Percentiles rank a stretch among this genome's conserved stretches.
Conservation (phyloP, 768 basidiomycete species). For the Kwoniella sp. region DNA sequence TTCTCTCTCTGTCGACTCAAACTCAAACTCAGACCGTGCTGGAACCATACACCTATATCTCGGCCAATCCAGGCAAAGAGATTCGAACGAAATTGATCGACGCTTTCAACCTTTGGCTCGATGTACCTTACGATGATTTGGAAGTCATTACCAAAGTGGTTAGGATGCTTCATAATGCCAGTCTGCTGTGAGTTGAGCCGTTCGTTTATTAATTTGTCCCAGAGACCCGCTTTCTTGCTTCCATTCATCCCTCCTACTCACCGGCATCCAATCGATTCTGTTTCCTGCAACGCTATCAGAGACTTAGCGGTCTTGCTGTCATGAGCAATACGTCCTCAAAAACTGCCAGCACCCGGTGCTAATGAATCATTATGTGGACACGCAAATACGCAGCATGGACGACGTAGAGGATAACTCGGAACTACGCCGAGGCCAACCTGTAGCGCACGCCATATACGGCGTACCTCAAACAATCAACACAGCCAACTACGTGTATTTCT, state of each 20-base stretch:
- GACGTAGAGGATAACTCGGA: constrained; percentile 93
- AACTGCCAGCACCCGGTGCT: no score
- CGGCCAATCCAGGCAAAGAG: constrained; percentile 86
- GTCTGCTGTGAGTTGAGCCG: constrained; percentile 68
- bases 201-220: neutral
- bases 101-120: constrained; percentile 90
- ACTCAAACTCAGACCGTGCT: constrained; percentile 62
- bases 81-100: constrained; percentile 82
- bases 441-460: constrained; percentile 94
- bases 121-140: constrained; percentile 74
- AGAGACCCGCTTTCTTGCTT: neutral
- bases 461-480: constrained; percentile 95
- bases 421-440: constrained; percentile 83
- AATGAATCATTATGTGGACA: no score
- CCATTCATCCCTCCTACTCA: no score
- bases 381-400: constrained; percentile 77
- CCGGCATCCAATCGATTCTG: no score
- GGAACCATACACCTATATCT: constrained; percentile 85
- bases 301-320: no score
- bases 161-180: constrained; percentile 91
- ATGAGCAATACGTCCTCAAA: no score
- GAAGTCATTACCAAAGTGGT: constrained; percentile 76
- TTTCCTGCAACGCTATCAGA: no score
- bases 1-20: neutral
- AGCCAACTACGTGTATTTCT: constrained; percentile 95